Conservation (phyloP, 1,284 basidiomycete genomes). For the Retiboletus flavoniger region DNA sequence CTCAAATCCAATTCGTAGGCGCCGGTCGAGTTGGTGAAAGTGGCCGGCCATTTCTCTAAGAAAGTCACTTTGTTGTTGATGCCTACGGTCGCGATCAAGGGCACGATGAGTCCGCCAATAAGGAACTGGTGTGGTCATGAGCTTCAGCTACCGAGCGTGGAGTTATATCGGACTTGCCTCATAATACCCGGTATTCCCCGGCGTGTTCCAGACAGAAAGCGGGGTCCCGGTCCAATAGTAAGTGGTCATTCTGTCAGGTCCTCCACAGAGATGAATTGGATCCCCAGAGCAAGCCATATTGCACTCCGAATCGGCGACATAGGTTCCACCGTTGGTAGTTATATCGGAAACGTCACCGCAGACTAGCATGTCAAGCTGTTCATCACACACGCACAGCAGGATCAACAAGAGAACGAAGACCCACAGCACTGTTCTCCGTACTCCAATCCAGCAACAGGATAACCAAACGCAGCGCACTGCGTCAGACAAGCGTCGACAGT, state of each 20-base stretch:
- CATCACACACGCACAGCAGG: background rate
- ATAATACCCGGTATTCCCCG: slow-evolving; percentile 61
- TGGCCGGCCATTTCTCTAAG: slow-evolving; percentile 61
- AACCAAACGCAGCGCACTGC: slow-evolving; percentile 66
- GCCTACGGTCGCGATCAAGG: slow-evolving; percentile 69
- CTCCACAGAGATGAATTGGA: slow-evolving; percentile 63
- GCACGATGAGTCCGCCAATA: slow-evolving; percentile 61
- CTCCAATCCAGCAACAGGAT: slow-evolving; percentile 63
- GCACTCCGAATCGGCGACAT: slow-evolving; percentile 53
- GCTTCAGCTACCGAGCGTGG: background rate
- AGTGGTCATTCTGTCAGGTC: slow-evolving; percentile 45
- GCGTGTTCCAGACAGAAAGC: slow-evolving; percentile 62
- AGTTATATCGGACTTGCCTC: slow-evolving; percentile 45
- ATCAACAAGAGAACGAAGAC: slow-evolving; percentile 24
- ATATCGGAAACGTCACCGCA: slow-evolving; percentile 67
- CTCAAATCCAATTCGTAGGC: slow-evolving; percentile 73
- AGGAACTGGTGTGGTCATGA: slow-evolving; percentile 47
- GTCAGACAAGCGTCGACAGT: slow-evolving; percentile 58
- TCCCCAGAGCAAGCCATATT: slow-evolving; percentile 64
- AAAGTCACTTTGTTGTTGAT: slow-evolving; percentile 77
- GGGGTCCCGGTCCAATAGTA: slow-evolving; percentile 60
- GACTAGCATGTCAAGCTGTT: slow-evolving; percentile 38
- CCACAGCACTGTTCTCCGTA: slow-evolving; percentile 63
- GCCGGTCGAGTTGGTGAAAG: slow-evolving; percentile 65
- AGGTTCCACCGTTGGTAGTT: slow-evolving; percentile 38